Percentiles rank a stretch among this genome's conserved stretches.
Evolutionary conservation across 2,329 filamentous ascomycete genomes (phyloP).

Genomic region (Sclerotinia subarctica): DNA sequence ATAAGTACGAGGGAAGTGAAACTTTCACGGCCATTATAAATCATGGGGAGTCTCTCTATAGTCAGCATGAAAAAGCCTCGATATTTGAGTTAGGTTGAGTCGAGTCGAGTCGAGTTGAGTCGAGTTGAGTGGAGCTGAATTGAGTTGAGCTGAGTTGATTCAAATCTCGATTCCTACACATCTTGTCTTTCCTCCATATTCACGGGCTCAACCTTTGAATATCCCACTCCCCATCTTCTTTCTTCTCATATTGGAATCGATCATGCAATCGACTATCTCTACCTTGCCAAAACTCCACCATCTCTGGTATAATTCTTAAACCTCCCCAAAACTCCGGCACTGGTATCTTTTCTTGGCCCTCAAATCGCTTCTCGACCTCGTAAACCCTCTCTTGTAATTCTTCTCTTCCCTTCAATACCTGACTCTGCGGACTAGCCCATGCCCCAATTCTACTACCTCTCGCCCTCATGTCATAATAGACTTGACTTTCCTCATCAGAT

Average conservation of each 20-base stretch:
- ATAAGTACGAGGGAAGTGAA: not conserved
- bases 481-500: conserved; percentile 65
- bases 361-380: conserved; percentile 73
- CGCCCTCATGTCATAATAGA: conserved; percentile 65
- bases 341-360: conserved; percentile 74
- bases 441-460: conserved; percentile 82
- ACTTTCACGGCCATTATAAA: not conserved
- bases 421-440: conserved; percentile 89
- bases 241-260: conserved; percentile 78
- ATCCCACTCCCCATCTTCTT: conserved; percentile 56
- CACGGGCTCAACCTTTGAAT: conserved; percentile 73
- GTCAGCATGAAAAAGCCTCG: not conserved
- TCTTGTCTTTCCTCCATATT: not conserved
- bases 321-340: conserved; percentile 96
- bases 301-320: conserved; percentile 76
- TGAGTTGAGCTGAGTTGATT: not conserved
- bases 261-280: conserved; percentile 87
- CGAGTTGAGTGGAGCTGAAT: not conserved
- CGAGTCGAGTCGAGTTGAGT: not conserved
- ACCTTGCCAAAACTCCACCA: conserved; percentile 96
- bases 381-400: conserved; percentile 74
- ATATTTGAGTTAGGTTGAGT: not conserved
- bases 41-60: not conserved
- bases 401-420: conserved; percentile 67
- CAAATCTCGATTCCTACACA: not conserved